Percentiles rank a stretch among this genome's conserved stretches.
Evolutionary conservation across 2,329 filamentous ascomycete species (phyloP).

Genomic region (Ophiocordyceps camponoti-saundersi): DNA sequence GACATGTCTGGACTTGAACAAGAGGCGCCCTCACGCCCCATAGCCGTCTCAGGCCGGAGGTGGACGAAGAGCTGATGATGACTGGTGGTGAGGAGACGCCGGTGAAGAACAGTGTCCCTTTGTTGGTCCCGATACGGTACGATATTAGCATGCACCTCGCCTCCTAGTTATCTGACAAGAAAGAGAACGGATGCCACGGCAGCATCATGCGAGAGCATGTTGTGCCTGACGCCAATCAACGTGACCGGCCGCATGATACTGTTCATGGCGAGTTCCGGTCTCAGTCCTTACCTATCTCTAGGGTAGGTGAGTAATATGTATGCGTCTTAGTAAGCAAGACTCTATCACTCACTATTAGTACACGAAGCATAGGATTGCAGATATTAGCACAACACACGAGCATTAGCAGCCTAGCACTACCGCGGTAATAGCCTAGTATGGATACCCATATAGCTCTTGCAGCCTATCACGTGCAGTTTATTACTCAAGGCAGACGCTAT

Average conservation of each 20-base stretch:
- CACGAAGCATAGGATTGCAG: too few species aligned
- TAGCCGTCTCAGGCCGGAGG: neutral
- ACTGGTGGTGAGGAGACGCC: neutral
- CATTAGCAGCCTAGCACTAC: too few species aligned
- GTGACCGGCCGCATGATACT: too few species aligned
- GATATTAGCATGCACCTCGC: neutral
- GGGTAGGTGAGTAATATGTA: too few species aligned
- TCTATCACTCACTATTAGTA: too few species aligned
- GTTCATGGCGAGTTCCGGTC: too few species aligned
- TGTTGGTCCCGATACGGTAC: neutral
- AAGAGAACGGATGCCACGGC: neutral
- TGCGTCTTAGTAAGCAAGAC: too few species aligned
- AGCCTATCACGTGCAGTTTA: slow-evolving; percentile 18
- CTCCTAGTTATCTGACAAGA: neutral
- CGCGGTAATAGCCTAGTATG: too few species aligned
- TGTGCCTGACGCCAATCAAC: too few species aligned
- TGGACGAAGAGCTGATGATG: neutral
- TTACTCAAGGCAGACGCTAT: slow-evolving; percentile 9
- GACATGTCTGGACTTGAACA: slow-evolving; percentile 9
- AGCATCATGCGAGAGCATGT: neutral
- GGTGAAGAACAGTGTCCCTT: neutral
- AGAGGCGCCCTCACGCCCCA: neutral
- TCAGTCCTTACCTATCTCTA: too few species aligned
- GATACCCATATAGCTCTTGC: neutral
- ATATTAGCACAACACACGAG: too few species aligned